Conservation (phyloP, 1,139 yeast species). For the Hansenula sp. region DNA sequence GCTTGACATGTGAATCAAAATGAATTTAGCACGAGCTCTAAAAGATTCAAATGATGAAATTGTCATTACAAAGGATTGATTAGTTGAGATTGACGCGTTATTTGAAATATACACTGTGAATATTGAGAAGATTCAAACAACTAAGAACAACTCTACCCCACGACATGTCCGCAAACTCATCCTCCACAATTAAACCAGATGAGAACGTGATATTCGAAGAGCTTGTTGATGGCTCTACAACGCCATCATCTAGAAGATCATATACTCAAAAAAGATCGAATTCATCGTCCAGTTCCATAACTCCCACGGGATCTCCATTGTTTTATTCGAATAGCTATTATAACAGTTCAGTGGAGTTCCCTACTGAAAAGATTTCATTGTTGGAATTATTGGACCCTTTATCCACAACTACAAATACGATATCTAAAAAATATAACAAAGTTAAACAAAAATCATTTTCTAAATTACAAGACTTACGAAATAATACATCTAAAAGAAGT, state of each 20-base stretch:
- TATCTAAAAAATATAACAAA: slow-evolving; percentile 27
- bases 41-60: neutral
- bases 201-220: neutral
- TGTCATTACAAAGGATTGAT: neutral
- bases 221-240: neutral
- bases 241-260: slow-evolving; percentile 6
- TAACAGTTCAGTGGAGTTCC: slow-evolving; percentile 16
- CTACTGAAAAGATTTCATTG: slow-evolving; percentile 28
- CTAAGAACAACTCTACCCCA: neutral
- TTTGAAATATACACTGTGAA: neutral
- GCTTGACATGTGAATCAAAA: neutral
- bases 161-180: neutral
- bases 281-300: slow-evolving; percentile 12
- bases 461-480: slow-evolving; percentile 16
- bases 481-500: slow-evolving; percentile 18
- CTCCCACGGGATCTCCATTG: slow-evolving; percentile 20
- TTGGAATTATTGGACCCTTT: slow-evolving; percentile 35
- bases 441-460: slow-evolving; percentile 25
- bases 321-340: slow-evolving; percentile 15
- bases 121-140: neutral
- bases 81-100: neutral
- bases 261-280: slow-evolving; percentile 8
- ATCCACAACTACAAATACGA: slow-evolving; percentile 23
- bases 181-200: neutral
- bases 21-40: neutral